A percentile compares a stretch with the other conserved stretches of the same genome.
phyloP scores from a whole-genome alignment of 805 yeast genomes.

The Nakazawaea ishiwadae region DNA sequence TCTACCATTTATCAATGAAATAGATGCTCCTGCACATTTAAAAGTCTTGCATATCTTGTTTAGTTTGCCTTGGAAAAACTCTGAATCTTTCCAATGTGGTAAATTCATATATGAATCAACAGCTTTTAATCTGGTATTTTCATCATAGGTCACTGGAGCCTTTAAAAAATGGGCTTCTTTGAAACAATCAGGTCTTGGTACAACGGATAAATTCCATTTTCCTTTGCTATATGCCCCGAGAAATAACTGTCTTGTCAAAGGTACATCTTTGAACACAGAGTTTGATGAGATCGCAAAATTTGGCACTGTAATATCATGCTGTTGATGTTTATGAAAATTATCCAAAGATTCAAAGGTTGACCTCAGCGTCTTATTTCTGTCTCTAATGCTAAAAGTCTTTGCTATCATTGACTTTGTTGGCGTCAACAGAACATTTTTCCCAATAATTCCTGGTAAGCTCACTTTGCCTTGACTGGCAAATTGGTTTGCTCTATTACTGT shows the following conservation, averaged over 20 bases:
- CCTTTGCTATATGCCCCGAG: slow-evolving; percentile 53
- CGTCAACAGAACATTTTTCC: too few relatives aligned
- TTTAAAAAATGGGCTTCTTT: slow-evolving; percentile 40
- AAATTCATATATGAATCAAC: slow-evolving; percentile 35
- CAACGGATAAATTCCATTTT: slow-evolving; percentile 49
- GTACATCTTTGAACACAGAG: slow-evolving; percentile 19
- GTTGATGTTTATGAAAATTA: not conserved
- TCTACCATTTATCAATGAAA: slow-evolving; percentile 50
- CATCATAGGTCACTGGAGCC: slow-evolving; percentile 58
- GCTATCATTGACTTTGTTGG: not conserved
- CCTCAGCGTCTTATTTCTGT: not conserved
- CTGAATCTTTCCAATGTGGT: slow-evolving; percentile 46
- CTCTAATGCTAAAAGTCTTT: not conserved
- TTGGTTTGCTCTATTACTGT: too few relatives aligned
- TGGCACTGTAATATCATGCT: not conserved
- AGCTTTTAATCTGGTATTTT: slow-evolving; percentile 36
- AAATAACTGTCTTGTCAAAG: slow-evolving; percentile 47
- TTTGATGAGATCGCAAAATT: not conserved
- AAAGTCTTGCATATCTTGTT: slow-evolving; percentile 35
- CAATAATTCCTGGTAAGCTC: too few relatives aligned
- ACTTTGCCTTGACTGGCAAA: too few relatives aligned
- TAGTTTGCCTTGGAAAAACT: slow-evolving; percentile 33
- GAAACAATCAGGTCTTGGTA: slow-evolving; percentile 53
- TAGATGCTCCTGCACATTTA: slow-evolving; percentile 47
- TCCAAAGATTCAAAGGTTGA: not conserved